phyloP scores from a whole-genome alignment of 495 filamentous ascomycete genomes.

The Podospora sp. region DNA sequence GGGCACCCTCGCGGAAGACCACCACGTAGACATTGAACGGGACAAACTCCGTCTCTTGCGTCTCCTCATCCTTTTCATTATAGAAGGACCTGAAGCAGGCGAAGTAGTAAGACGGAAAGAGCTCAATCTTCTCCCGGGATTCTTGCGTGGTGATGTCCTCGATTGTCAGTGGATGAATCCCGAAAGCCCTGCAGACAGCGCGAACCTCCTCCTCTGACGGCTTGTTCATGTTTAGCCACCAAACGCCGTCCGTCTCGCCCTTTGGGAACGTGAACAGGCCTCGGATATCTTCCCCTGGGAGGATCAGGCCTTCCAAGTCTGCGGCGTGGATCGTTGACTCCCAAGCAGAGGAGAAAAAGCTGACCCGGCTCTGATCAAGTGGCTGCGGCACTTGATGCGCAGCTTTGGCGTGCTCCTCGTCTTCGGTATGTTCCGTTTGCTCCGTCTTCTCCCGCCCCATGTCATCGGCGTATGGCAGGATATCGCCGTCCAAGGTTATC shows the following conservation, averaged over 20 bases:
- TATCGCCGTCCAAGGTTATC: constrained; percentile 53
- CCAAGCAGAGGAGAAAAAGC: constrained; percentile 92
- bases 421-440: constrained; percentile 21
- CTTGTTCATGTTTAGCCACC: constrained; percentile 94
- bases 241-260: constrained; percentile 74
- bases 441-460: constrained; percentile 35
- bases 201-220: constrained; percentile 87
- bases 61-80: constrained; percentile 61
- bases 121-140: constrained; percentile 95
- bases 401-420: constrained; percentile 23
- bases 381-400: constrained; percentile 30
- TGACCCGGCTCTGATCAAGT: constrained; percentile 73
- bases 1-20: constrained; percentile 91
- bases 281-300: constrained; percentile 84
- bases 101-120: constrained; percentile 97
- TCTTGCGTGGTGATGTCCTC: constrained; percentile 95
- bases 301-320: constrained; percentile 81
- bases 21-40: constrained; percentile 96
- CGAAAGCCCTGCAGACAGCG: constrained; percentile 87
- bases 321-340: constrained; percentile 89
- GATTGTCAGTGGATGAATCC: constrained; percentile 87
- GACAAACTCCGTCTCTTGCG: constrained; percentile 78
- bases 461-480: constrained; percentile 47
- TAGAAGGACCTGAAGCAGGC: constrained; percentile 94
- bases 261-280: constrained; percentile 79